phyloP scores from a whole-genome alignment of 192 early-diverging fungal genomes.

The Rhizoclosmatium globosum region DNA sequence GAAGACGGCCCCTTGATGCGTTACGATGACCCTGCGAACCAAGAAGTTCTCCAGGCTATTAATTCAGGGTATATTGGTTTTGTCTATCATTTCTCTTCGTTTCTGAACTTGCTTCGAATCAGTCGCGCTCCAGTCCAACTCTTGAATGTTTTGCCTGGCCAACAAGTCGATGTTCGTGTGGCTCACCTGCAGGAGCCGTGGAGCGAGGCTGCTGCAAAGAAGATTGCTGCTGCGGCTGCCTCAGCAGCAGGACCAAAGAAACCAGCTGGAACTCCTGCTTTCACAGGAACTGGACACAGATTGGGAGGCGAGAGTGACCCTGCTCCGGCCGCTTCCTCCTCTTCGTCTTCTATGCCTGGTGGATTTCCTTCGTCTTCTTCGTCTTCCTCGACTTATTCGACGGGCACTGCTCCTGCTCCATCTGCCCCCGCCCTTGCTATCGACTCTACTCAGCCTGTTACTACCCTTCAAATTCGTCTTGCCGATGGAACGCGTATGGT shows the following conservation, averaged over 20 bases:
- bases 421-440: slow-evolving; percentile 55
- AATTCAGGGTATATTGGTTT: slow-evolving; percentile 77
- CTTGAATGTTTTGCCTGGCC: slow-evolving; percentile 87
- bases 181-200: slow-evolving; percentile 88
- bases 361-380: slow-evolving; percentile 42
- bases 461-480: slow-evolving; percentile 91
- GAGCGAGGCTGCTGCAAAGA: slow-evolving; percentile 75
- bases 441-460: slow-evolving; percentile 79
- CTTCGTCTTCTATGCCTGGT: slow-evolving; percentile 41
- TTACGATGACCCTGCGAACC: slow-evolving; percentile 88
- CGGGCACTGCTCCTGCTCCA: slow-evolving; percentile 35
- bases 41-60: slow-evolving; percentile 85
- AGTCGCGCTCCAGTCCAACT: slow-evolving; percentile 87
- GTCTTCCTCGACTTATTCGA: neutral
- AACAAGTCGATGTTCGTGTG: slow-evolving; percentile 91
- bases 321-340: slow-evolving; percentile 34
- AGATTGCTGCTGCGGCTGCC: slow-evolving; percentile 50
- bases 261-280: slow-evolving; percentile 31
- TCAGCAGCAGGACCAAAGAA: neutral
- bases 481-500: slow-evolving; percentile 89
- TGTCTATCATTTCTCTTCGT: neutral
- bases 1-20: slow-evolving; percentile 89
- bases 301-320: slow-evolving; percentile 35
- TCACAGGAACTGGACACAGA: slow-evolving; percentile 27
- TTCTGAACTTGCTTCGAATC: neutral